Base-by-base conservation (phyloP, 164 flowering plant species). In the Euptelea pleiosperma region DNA sequence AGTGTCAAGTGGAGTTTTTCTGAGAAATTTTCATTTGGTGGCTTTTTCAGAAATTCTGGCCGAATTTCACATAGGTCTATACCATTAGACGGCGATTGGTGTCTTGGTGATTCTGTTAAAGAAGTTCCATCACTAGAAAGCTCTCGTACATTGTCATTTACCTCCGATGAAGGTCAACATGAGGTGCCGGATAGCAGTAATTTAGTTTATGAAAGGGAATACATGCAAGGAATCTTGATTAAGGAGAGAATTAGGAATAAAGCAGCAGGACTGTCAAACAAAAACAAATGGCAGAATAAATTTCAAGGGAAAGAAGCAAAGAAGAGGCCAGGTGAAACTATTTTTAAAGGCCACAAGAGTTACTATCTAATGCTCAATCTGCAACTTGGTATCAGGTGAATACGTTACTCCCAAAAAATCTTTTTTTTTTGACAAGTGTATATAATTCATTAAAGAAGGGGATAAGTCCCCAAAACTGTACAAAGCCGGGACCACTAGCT, bases 301-400 rank as follows among this genome's bases (percentile, higher is more conserved):
- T 63, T 60, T 62, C 63, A 43, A 56, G 70, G 58, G 22, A 77
- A 75, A 45, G 78, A 80, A 66, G 66, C 52, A 16, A 77, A 71
- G 54, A 72, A 19, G 58, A 72, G 52, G 45, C 73, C 79, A 4
- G 84, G 87, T 48, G 64, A 80, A 58, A 72, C 72, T 58, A 65
- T 81, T 49, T 70, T 73, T 51, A 68, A 70, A 65, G 78, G 85
- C 62, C 78, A 70, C 42, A 75, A 64, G 63, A 86, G 87, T 77
- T 81, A 80, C 62, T 77, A 79, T 73, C 63, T 92, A 52, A 86
- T 75, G 94, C 97, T 89, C 55, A 87, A 78, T 68, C 78, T 92
- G 75, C 97, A 92, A 67, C 91, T 87, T 72, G 98, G 98, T 57
- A 92, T 92, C 75, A 87, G 98, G 98, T 87, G 78, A 58, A 53